Conservation (phyloP, 1,139 yeast genomes). For the Ashbya aceris region DNA sequence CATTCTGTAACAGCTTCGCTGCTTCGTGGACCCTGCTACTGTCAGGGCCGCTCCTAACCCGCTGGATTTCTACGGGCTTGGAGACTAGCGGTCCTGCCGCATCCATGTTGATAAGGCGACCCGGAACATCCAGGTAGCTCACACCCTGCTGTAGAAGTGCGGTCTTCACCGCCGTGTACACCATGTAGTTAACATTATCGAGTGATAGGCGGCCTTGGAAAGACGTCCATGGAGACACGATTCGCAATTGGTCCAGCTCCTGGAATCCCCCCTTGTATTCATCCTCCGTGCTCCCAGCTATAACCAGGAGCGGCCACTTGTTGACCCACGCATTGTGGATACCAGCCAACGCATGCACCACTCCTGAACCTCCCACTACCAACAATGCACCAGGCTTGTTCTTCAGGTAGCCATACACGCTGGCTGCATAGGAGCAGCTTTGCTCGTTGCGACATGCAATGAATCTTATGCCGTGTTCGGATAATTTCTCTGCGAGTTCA, state of each 20-base stretch:
- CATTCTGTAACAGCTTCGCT: conserved; percentile 26
- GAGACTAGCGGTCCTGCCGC: conserved; percentile 2
- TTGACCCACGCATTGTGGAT: conserved; percentile 49
- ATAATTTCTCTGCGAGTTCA: conserved; percentile 50
- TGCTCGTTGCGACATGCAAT: conserved; percentile 57
- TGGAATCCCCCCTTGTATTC: conserved; percentile 54
- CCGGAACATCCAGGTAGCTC: conserved; percentile 56
- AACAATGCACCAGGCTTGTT: conserved; percentile 53
- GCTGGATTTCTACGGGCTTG: neutral
- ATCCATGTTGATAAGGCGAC: conserved; percentile 36
- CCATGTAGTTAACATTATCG: conserved; percentile 32
- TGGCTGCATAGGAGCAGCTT: conserved; percentile 63
- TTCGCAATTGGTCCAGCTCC: conserved; percentile 51
- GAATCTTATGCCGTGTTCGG: conserved; percentile 43
- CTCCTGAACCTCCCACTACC: conserved; percentile 66
- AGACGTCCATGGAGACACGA: conserved; percentile 39
- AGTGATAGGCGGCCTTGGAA: conserved; percentile 39
- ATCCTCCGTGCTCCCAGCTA: conserved; percentile 49
- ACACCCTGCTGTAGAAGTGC: conserved; percentile 45
- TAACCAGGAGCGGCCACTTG: conserved; percentile 49
- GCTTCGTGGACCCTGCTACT: conserved; percentile 32
- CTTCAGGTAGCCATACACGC: conserved; percentile 54
- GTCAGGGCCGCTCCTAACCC: conserved; percentile 33
- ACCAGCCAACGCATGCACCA: conserved; percentile 56
- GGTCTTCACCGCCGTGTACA: conserved; percentile 42